Percentiles rank a stretch among this genome's conserved stretches.
Evolutionary conservation across 148 eudicot species (phyloP).

Genomic region (Arctostaphylos glauca): DNA sequence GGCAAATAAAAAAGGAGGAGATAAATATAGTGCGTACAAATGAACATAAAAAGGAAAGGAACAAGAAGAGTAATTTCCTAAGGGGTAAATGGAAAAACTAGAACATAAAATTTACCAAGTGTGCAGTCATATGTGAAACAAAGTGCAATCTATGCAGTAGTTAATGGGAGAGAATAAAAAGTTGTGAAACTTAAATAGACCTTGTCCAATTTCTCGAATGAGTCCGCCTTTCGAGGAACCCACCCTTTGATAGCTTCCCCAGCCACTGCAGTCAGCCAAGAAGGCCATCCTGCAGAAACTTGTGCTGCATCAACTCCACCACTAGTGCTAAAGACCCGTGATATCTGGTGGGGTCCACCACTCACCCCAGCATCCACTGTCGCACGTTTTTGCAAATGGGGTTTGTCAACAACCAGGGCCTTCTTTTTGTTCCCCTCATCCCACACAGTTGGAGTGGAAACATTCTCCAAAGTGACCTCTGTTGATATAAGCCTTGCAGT

Average conservation of each 20-base stretch:
- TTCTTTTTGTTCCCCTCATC: constrained; percentile 33
- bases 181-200: constrained; percentile 24
- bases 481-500: constrained; percentile 51
- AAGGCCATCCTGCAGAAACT: constrained; percentile 67
- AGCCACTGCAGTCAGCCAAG: constrained; percentile 71
- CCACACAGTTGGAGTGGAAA: constrained; percentile 29
- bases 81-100: background rate
- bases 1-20: background rate
- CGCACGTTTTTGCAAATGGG: constrained; percentile 23
- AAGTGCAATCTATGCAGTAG: background rate
- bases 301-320: constrained; percentile 53
- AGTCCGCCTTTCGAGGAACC: constrained; percentile 63
- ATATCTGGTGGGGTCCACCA: constrained; percentile 32
- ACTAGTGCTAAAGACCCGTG: constrained; percentile 33
- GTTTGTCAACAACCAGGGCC: constrained; percentile 30
- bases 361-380: constrained; percentile 20
- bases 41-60: background rate
- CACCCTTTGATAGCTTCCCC: constrained; percentile 77
- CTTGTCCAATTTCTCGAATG: constrained; percentile 73
- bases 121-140: background rate
- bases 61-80: background rate
- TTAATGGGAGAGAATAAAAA: background rate
- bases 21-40: background rate
- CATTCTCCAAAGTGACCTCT: constrained; percentile 31
- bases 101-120: background rate